These are phyloP conservation scores for Saccharomycopsis malanga DNA, from an alignment of 805 yeast genomes.

Conservation along the genomic window DNA sequence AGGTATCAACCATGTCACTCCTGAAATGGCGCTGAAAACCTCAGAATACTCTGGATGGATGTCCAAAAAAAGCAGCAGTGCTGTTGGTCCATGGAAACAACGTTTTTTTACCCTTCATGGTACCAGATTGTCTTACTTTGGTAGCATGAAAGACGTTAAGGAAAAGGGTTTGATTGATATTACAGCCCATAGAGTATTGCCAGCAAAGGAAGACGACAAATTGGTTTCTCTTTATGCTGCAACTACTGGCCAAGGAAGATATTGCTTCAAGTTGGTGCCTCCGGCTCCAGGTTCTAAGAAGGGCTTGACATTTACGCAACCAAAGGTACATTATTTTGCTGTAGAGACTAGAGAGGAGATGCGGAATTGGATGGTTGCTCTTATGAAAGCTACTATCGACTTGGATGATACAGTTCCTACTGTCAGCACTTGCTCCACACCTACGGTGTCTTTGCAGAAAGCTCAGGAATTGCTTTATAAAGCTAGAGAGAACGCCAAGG, in stretches of 20 bases:
- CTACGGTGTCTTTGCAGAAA: slow-evolving; percentile 81
- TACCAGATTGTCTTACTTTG: slow-evolving; percentile 84
- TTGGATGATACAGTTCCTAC: slow-evolving; percentile 90
- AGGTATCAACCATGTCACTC: slow-evolving; percentile 72
- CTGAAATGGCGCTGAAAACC: slow-evolving; percentile 67
- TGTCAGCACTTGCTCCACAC: slow-evolving; percentile 86
- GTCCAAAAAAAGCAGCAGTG: slow-evolving; percentile 81
- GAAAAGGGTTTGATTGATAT: slow-evolving; percentile 94
- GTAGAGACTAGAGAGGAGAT: slow-evolving; percentile 87
- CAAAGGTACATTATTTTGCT: slow-evolving; percentile 92
- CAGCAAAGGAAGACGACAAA: slow-evolving; percentile 78
- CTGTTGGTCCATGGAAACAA: slow-evolving; percentile 87
- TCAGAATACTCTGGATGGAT: slow-evolving; percentile 91
- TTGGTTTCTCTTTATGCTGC: slow-evolving; percentile 85
- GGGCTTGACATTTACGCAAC: slow-evolving; percentile 94
- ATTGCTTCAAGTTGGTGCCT: slow-evolving; percentile 86
- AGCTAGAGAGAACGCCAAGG: slow-evolving; percentile 67
- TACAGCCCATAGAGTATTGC: slow-evolving; percentile 87
- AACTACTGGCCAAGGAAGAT: slow-evolving; percentile 88
- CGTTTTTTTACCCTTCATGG: slow-evolving; percentile 83
- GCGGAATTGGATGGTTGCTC: slow-evolving; percentile 92
- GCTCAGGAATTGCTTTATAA: slow-evolving; percentile 83
- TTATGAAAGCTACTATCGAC: slow-evolving; percentile 94
- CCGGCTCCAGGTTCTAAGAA: slow-evolving; percentile 97
- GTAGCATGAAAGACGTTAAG: slow-evolving; percentile 64